These are phyloP conservation scores for Debaryomyces udenii DNA, from an alignment of 1,139 yeast species.

Conservation along the genomic window DNA sequence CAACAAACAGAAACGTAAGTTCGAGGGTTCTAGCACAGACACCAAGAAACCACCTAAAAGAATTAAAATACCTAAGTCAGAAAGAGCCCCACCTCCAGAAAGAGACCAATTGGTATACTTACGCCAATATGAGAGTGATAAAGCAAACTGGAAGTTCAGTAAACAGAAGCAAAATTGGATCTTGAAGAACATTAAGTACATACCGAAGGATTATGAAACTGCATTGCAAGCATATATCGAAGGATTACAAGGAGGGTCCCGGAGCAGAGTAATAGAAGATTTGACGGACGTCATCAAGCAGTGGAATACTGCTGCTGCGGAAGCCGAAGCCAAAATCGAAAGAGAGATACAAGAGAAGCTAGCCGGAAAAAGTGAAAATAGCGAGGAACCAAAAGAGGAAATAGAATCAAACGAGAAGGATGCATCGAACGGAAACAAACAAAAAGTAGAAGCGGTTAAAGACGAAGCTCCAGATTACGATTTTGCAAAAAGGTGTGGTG, in stretches of 20 bases:
- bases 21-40: conserved; percentile 22
- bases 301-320: conserved; percentile 60
- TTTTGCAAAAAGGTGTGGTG: conserved; percentile 48
- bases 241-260: conserved; percentile 76
- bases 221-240: conserved; percentile 61
- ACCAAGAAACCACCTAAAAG: conserved; percentile 70
- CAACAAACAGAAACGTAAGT: conserved; percentile 36
- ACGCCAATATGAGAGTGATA: conserved; percentile 63
- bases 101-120: conserved; percentile 81
- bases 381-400: conserved; percentile 17
- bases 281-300: conserved; percentile 48
- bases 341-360: conserved; percentile 32
- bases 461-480: conserved; percentile 30
- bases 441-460: conserved; percentile 13
- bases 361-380: conserved; percentile 19
- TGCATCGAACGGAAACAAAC: conserved; percentile 13
- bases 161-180: conserved; percentile 96
- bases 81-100: conserved; percentile 75
- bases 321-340: conserved; percentile 42
- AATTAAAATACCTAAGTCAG: conserved; percentile 71
- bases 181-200: conserved; percentile 61
- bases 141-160: conserved; percentile 82
- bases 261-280: conserved; percentile 58
- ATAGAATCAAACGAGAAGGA: conserved; percentile 21
- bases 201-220: conserved; percentile 59